Conservation (phyloP, 208 protist species). For the Acanthamoeba lugdunensis region DNA sequence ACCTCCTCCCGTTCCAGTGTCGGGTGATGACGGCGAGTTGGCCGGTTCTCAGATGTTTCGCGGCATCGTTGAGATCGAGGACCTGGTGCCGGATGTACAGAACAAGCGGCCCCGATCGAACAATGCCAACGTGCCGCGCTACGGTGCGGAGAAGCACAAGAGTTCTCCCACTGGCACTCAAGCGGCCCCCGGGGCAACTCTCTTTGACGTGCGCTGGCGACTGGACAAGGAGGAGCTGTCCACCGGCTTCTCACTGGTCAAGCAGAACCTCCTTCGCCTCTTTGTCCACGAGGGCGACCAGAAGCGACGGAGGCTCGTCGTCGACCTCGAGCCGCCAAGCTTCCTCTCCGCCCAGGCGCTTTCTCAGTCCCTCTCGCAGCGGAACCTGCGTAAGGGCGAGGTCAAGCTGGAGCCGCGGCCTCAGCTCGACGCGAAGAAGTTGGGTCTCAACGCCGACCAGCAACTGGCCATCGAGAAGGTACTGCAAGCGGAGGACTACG, state of each 20-base stretch:
- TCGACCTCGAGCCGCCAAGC: constrained; percentile 67
- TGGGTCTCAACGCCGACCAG: constrained; percentile 82
- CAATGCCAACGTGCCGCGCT: not conserved
- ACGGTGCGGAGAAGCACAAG: not conserved
- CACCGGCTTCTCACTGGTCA: constrained; percentile 41
- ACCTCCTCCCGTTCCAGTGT: constrained; percentile 26
- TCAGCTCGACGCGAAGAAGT: not conserved
- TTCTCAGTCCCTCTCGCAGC: not conserved
- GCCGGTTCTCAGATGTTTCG: constrained; percentile 42
- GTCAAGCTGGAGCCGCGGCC: constrained; percentile 2
- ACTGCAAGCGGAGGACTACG: constrained; percentile 82
- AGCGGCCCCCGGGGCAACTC: not conserved
- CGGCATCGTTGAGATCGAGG: constrained; percentile 68
- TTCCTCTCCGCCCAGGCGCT: not conserved
- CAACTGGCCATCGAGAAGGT: constrained; percentile 77
- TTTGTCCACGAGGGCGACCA: constrained; percentile 44
- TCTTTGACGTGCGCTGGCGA: constrained; percentile 63
- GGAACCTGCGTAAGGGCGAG: not conserved
- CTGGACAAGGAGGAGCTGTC: constrained; percentile 74
- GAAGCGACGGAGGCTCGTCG: constrained; percentile 53
- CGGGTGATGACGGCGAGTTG: not conserved
- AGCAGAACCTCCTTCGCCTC: constrained; percentile 69
- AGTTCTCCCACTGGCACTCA: not conserved
- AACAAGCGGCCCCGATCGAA: not conserved
- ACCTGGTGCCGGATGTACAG: constrained; percentile 40